Percentiles rank a stretch among this genome's conserved stretches.
These are phyloP conservation scores for Capsella bursapastoris DNA, from an alignment of 345 rosid species.

Conservation along the genomic window DNA sequence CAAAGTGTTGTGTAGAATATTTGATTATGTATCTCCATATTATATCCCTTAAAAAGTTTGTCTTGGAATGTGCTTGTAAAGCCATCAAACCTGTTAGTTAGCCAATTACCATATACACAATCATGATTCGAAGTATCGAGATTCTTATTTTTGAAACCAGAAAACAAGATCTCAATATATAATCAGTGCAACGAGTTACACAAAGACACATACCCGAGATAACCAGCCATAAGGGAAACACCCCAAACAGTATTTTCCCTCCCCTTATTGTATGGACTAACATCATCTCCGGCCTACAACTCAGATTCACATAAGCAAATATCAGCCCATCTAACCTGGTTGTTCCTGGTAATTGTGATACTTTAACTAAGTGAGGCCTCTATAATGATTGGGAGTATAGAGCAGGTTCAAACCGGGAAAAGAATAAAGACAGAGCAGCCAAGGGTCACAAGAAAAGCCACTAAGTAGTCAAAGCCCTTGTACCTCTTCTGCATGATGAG, in stretches of 20 bases:
- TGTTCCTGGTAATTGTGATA: conserved; percentile 4
- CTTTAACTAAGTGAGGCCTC: not conserved
- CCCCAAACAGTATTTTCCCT: conserved; percentile 99
- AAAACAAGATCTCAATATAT: not conserved
- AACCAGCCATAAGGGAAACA: conserved; percentile 84
- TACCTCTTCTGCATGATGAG: conserved; percentile 87
- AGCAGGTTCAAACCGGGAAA: conserved; percentile 64
- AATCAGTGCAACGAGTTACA: conserved; percentile 11
- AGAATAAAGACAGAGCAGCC: conserved; percentile 89
- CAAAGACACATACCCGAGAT: conserved; percentile 74
- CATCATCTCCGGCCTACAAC: conserved; percentile 76
- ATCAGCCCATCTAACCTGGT: not conserved
- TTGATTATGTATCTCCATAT: conserved; percentile 95
- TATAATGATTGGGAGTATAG: not conserved
- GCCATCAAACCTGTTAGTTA: conserved; percentile 76
- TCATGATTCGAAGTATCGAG: not conserved
- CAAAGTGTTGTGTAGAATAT: conserved; percentile 89
- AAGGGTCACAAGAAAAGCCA: conserved; percentile 78
- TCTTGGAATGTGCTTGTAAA: conserved; percentile 98
- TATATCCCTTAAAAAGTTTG: conserved; percentile 85
- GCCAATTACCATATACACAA: conserved; percentile 17
- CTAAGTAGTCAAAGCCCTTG: conserved; percentile 74
- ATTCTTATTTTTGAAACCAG: not conserved
- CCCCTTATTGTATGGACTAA: conserved; percentile 82
- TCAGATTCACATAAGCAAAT: conserved; percentile 34